Evolutionary conservation across 139 green algal species (phyloP).

Genomic region (Picochlorum sp.): DNA sequence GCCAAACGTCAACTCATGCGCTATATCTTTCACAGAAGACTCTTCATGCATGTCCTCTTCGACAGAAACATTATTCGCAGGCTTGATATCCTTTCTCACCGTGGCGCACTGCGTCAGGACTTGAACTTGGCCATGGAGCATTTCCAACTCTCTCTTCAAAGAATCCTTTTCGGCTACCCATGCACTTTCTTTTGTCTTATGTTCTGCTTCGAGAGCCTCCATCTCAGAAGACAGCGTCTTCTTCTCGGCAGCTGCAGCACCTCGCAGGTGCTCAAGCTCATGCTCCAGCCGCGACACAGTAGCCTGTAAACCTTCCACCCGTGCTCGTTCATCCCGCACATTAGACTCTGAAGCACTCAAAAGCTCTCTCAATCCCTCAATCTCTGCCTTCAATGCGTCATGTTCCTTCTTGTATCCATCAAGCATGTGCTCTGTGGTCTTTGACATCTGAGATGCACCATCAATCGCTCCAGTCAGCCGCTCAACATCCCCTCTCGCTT

Average conservation of each 20-base stretch:
- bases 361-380: neutral
- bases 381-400: neutral
- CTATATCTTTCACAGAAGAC: neutral
- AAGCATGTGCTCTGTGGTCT: neutral
- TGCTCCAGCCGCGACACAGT: neutral
- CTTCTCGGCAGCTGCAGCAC: too few species aligned
- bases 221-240: neutral
- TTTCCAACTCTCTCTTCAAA: neutral
- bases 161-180: constrained; percentile 1
- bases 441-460: constrained; percentile 4
- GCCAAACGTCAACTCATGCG: neutral
- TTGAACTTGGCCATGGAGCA: constrained; percentile 1
- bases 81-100: neutral
- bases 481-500: constrained; percentile 2
- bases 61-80: neutral
- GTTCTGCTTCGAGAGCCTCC: neutral
- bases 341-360: neutral
- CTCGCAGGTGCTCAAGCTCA: neutral
- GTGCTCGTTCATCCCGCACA: neutral
- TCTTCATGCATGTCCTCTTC: neutral
- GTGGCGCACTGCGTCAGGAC: neutral
- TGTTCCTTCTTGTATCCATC: neutral
- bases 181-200: neutral
- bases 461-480: neutral
- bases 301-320: neutral